A percentile compares a stretch with the other conserved stretches of the same genome.
Conservation (phyloP, 2,329 filamentous ascomycete genomes). For the Cercospora sp. region DNA sequence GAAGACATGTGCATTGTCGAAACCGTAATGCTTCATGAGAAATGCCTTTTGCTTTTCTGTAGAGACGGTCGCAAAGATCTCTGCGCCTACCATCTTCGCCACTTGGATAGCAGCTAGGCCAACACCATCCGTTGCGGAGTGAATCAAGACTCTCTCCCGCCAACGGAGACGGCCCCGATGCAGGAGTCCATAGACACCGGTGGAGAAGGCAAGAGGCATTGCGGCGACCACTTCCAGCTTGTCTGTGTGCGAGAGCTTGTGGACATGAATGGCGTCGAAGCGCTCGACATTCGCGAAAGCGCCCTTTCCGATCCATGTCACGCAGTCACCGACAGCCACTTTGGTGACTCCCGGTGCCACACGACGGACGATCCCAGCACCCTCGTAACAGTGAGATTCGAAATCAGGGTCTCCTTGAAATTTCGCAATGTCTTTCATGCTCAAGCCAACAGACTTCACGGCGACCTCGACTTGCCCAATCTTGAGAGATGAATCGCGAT, state of each 20-base stretch:
- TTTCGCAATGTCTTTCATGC: background rate
- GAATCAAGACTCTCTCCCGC: constrained; percentile 39
- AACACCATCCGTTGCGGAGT: constrained; percentile 32
- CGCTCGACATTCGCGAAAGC: constrained; percentile 21
- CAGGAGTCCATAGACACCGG: background rate
- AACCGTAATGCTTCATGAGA: background rate
- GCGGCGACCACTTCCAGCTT: background rate
- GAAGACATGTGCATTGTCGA: background rate
- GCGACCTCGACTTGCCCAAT: background rate
- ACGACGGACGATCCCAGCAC: constrained; percentile 35
- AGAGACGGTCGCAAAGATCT: constrained; percentile 36
- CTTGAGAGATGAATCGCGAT: background rate
- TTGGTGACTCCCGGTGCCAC: constrained; percentile 35
- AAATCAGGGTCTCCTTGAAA: background rate
- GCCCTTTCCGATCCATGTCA: constrained; percentile 17
- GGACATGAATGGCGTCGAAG: background rate
- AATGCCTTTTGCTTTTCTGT: constrained; percentile 28
- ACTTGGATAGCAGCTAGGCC: constrained; percentile 35
- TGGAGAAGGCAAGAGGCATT: background rate
- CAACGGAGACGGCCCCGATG: constrained; percentile 16
- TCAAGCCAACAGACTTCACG: background rate
- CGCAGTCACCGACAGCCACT: constrained; percentile 34
- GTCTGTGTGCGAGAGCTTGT: background rate
- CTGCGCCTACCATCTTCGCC: constrained; percentile 27
- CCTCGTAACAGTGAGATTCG: background rate